Evolutionary conservation across 331 rosid genomes (phyloP).

Genomic region (Telfairia occidentalis): DNA sequence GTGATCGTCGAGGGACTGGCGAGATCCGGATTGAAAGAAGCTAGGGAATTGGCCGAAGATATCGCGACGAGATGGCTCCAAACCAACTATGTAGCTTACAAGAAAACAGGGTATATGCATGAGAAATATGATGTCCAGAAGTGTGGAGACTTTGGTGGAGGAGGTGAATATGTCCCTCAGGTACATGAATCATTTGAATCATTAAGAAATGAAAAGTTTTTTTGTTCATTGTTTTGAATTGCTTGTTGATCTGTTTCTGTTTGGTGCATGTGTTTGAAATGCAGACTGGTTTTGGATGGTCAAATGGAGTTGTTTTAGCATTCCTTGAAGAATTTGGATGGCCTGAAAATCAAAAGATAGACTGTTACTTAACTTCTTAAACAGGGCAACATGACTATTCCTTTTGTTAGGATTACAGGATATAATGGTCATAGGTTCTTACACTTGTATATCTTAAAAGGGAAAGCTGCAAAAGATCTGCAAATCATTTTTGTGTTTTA

Average conservation of each 20-base stretch:
- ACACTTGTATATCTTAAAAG: background rate
- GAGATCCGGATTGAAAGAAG: slow-evolving; percentile 60
- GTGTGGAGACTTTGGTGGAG: slow-evolving; percentile 76
- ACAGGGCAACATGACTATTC: background rate
- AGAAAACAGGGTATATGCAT: slow-evolving; percentile 68
- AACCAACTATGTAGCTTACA: slow-evolving; percentile 58
- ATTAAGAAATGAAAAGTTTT: background rate
- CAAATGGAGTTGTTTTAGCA: slow-evolving; percentile 82
- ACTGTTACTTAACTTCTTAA: slow-evolving; percentile 14
- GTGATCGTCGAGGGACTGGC: slow-evolving; percentile 81
- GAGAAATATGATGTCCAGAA: slow-evolving; percentile 65
- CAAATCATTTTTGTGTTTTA: background rate
- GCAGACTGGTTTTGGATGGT: slow-evolving; percentile 99
- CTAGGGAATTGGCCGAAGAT: slow-evolving; percentile 55
- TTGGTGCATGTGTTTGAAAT: slow-evolving; percentile 15
- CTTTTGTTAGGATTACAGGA: background rate
- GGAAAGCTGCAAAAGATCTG: background rate
- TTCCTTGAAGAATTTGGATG: slow-evolving; percentile 96
- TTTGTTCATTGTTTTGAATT: background rate
- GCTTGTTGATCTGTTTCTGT: background rate
- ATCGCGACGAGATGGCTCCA: slow-evolving; percentile 71
- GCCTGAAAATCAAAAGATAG: slow-evolving; percentile 55
- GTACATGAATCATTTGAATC: slow-evolving; percentile 8
- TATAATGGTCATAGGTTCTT: background rate
- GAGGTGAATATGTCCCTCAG: slow-evolving; percentile 82